Evolutionary conservation across 129 eudicot species (phyloP).

Genomic region (Flaveria bidentis): DNA sequence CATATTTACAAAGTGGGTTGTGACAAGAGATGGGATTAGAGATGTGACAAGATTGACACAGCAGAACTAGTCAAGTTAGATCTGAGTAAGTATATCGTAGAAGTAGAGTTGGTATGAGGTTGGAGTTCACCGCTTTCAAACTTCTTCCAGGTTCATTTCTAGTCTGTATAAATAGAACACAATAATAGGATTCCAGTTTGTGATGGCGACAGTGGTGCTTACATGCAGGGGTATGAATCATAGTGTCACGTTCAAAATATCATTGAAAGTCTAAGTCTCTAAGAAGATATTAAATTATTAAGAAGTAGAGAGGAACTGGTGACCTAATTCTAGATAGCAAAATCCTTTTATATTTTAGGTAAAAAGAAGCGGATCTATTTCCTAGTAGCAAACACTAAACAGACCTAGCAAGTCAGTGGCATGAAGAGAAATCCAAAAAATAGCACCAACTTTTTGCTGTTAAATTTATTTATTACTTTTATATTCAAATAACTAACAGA

Average conservation of each 20-base stretch:
- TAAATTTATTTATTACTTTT: neutral
- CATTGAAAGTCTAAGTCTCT: neutral
- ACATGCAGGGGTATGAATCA: constrained; percentile 4
- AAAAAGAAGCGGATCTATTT: neutral
- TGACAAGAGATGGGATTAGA: neutral
- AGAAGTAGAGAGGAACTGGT: constrained; percentile 8
- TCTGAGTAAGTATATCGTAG: neutral
- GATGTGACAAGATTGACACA: neutral
- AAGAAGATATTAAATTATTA: constrained; percentile 16
- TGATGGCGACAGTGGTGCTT: neutral
- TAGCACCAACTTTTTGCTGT: neutral
- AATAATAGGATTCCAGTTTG: neutral
- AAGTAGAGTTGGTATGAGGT: neutral
- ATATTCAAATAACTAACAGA: constrained; percentile 9
- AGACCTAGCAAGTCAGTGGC: neutral
- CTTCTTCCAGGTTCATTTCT: neutral
- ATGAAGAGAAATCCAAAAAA: neutral
- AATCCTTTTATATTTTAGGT: neutral
- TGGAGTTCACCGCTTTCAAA: neutral
- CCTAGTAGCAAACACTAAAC: neutral
- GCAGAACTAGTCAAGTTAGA: neutral
- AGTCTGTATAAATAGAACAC: neutral
- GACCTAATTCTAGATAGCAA: neutral
- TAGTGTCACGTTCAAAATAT: constrained; percentile 11
- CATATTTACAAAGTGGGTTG: neutral